A percentile compares a stretch with the other conserved stretches of the same genome.
These are phyloP conservation scores for Cercospora brassicicola DNA, from an alignment of 2,329 filamentous ascomycete species.

Conservation along the genomic window DNA sequence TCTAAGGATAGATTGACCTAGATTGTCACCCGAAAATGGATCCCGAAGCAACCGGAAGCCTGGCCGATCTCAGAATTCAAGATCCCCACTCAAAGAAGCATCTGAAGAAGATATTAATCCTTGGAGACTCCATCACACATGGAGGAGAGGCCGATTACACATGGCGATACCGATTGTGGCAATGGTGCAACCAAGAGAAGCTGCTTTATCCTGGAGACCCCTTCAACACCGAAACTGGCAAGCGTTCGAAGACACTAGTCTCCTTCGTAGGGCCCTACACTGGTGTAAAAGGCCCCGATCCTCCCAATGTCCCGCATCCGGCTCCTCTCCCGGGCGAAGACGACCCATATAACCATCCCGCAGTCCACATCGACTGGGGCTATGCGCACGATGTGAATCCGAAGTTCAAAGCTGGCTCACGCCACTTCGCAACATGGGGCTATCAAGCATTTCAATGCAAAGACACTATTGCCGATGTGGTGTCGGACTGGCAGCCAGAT, in stretches of 20 bases:
- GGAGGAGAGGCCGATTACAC: conserved; percentile 45
- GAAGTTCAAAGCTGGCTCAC: conserved; percentile 26
- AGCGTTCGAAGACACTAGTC: conserved; percentile 26
- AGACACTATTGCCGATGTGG: conserved; percentile 33
- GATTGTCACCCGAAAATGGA: too few species aligned
- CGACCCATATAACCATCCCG: conserved; percentile 1
- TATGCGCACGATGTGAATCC: conserved; percentile 37
- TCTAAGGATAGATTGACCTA: too few species aligned
- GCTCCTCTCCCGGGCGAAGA: conserved; percentile 16
- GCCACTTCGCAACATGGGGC: conserved; percentile 33
- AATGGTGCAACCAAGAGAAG: conserved; percentile 39
- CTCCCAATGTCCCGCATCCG: conserved; percentile 28
- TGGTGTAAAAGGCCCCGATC: conserved; percentile 40
- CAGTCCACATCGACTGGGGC: conserved; percentile 32
- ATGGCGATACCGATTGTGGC: conserved; percentile 47
- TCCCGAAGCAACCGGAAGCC: background rate
- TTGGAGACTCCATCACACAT: conserved; percentile 33
- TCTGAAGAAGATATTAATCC: conserved; percentile 25
- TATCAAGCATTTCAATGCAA: conserved; percentile 39
- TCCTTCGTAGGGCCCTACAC: conserved; percentile 41
- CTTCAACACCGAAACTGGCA: background rate
- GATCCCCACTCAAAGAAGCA: background rate
- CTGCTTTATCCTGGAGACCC: background rate
- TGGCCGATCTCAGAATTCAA: background rate
- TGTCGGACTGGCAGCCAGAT: conserved; percentile 38